Percentiles rank a stretch among this genome's conserved stretches.
Conservation (phyloP, 1,284 basidiomycete species). For the Trichosporon coremiiforme region DNA sequence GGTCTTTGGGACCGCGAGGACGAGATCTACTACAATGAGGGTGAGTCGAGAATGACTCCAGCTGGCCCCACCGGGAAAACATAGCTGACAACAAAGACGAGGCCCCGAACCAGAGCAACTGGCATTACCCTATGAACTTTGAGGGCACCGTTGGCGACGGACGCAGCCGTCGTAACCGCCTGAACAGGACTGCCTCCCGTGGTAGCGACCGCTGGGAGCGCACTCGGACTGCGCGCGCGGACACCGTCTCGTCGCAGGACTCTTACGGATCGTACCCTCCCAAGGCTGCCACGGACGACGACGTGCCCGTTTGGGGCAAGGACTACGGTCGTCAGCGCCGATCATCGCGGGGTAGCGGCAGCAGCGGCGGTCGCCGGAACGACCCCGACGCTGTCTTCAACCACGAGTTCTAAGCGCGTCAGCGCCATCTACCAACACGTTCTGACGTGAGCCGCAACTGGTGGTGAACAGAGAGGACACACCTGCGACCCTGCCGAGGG, state of each 20-base stretch:
- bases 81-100: slow-evolving; percentile 35
- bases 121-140: slow-evolving; percentile 58
- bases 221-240: slow-evolving; percentile 36
- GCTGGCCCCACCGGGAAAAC: not conserved
- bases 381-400: slow-evolving; percentile 42
- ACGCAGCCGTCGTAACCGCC: slow-evolving; percentile 32
- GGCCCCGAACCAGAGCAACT: slow-evolving; percentile 55
- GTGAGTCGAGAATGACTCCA: slow-evolving; percentile 9
- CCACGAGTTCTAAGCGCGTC: slow-evolving; percentile 43
- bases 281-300: slow-evolving; percentile 47
- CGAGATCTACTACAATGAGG: slow-evolving; percentile 53
- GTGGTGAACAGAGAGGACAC: not conserved
- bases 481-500: not conserved
- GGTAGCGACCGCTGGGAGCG: slow-evolving; percentile 48
- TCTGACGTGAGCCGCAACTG: not conserved
- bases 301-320: slow-evolving; percentile 57
- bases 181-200: slow-evolving; percentile 26
- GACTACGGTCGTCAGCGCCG: slow-evolving; percentile 52
- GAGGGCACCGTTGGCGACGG: slow-evolving; percentile 51
- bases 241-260: slow-evolving; percentile 21
- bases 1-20: slow-evolving; percentile 53
- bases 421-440: not conserved
- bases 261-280: too few relatives aligned
- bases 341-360: slow-evolving; percentile 31
- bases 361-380: slow-evolving; percentile 23